Conservation (phyloP, 805 yeast genomes). For the Candida pseudofarinosa region DNA sequence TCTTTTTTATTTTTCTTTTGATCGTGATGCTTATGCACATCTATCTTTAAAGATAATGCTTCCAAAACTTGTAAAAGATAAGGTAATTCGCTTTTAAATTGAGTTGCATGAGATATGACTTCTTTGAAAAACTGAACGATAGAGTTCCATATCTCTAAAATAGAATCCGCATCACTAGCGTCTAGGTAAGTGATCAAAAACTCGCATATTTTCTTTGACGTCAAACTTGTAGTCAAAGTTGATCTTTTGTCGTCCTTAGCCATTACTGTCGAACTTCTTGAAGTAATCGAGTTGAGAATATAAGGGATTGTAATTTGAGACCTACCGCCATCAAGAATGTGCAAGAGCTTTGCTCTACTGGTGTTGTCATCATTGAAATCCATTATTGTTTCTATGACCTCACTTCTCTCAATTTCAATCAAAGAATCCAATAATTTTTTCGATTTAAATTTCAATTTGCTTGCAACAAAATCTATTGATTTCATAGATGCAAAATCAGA, state of each 20-base stretch:
- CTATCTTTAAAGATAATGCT: constrained; percentile 51
- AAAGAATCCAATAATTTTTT: constrained; percentile 61
- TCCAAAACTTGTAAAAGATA: constrained; percentile 50
- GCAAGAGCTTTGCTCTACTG: constrained; percentile 52
- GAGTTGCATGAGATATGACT: constrained; percentile 41
- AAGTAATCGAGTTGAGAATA: constrained; percentile 51
- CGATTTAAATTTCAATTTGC: constrained; percentile 62
- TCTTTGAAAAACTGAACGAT: constrained; percentile 59
- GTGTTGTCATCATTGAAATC: constrained; percentile 20
- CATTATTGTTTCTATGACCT: constrained; percentile 66
- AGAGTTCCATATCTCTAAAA: constrained; percentile 73
- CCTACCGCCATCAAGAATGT: constrained; percentile 79
- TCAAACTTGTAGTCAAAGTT: constrained; percentile 43
- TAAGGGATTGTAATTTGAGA: constrained; percentile 71
- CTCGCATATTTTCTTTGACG: constrained; percentile 40
- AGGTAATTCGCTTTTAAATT: constrained; percentile 49
- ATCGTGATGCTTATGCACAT: constrained; percentile 57
- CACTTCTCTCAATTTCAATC: constrained; percentile 65
- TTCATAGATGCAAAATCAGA: constrained; percentile 13
- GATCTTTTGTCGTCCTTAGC: constrained; percentile 37
- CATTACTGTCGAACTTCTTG: constrained; percentile 39
- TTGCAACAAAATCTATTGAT: constrained; percentile 42
- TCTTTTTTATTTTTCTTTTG: constrained; percentile 60
- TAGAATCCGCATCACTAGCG: constrained; percentile 68
- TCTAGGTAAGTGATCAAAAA: constrained; percentile 60